Evolutionary conservation across 2,329 filamentous ascomycete genomes (phyloP).

Genomic region (Trichoderma hamatum): DNA sequence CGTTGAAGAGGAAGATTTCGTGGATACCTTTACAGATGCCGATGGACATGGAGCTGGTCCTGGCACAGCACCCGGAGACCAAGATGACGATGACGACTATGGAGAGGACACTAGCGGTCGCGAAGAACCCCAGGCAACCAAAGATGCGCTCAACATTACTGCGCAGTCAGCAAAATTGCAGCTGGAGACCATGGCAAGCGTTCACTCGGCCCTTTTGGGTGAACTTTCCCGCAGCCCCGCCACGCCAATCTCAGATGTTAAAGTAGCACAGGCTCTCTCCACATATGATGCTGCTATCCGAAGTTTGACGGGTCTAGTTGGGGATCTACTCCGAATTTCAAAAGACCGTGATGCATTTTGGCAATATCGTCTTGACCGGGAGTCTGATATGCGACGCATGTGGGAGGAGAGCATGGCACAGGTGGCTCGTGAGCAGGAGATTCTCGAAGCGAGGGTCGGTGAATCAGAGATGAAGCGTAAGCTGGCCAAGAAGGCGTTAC

Average conservation of each 20-base stretch:
- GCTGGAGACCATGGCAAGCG: conserved; percentile 83
- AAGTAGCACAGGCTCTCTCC: conserved; percentile 73
- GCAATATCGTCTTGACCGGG: conserved; percentile 91
- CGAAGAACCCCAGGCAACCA: conserved; percentile 73
- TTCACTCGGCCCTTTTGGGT: conserved; percentile 77
- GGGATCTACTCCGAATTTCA: conserved; percentile 87
- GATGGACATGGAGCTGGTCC: conserved; percentile 40
- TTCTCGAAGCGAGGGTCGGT: conserved; percentile 82
- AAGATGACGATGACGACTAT: conserved; percentile 71
- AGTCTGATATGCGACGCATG: conserved; percentile 88
- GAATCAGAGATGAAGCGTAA: conserved; percentile 90
- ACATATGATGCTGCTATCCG: conserved; percentile 90
- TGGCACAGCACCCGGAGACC: conserved; percentile 44
- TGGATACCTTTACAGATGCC: conserved; percentile 52
- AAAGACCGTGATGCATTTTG: conserved; percentile 94
- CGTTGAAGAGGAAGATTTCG: conserved; percentile 56
- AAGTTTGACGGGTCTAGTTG: conserved; percentile 81
- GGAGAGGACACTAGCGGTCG: conserved; percentile 73
- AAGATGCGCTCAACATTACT: conserved; percentile 95
- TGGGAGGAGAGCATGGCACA: conserved; percentile 99
- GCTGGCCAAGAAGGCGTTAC: conserved; percentile 84
- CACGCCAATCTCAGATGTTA: conserved; percentile 73
- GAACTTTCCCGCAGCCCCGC: conserved; percentile 69
- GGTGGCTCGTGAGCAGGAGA: conserved; percentile 92
- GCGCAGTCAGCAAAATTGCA: conserved; percentile 93